Evolutionary conservation across 1,284 basidiomycete species (phyloP), one percentile per base, ranked within the genome.

Genomic region (Sutorius eximius): DNA sequence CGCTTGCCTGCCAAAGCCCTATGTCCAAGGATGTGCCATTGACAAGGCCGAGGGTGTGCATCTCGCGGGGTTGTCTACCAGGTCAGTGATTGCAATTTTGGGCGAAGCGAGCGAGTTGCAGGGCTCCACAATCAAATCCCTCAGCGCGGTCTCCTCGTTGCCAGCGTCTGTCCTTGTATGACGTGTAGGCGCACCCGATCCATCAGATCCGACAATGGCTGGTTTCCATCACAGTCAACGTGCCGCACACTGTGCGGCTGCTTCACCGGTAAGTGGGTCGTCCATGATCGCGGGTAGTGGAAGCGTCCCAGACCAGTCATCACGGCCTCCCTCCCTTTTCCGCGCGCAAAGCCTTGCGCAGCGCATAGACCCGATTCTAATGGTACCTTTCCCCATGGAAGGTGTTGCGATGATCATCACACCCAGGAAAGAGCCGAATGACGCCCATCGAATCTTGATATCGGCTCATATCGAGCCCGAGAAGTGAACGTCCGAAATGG

Each of bases 111-210:
- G 24, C 6, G 24, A 27, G 5, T 6, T 27, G 24, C 24, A 16
- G 22, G 27, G 42, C 27, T 36, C 51, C 30, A 27, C 5, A 27
- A 52, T 37, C 12, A 24, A 38, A 18, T 13, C 12, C 57, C 53
- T 64, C 45, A 27, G 24, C 24, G 29, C 41, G 30, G 15, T 34
- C 42, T 52, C 64, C 61, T 57, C 65, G 37, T 61, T 60, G 53
- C 37, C 24, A 29, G 32, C 18, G 15, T 33, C 27, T 22, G 24
- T 36, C 30, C 40, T 33, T 37, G 29, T 27, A 52, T 67, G 53
- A 51, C 40, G 29, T 38, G 24, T 18, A 1, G 51, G 54, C 45
- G 53, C 50, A 64, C 42, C 33, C 24, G 30, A 9, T 16, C 24
- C 5, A 5, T 47, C 47, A 22, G 29, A 38, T 48, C 38, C 38